Percentiles rank a stretch among this genome's conserved stretches.
Conservation (phyloP, 1,284 basidiomycete species). For the Ganoderma sp. region DNA sequence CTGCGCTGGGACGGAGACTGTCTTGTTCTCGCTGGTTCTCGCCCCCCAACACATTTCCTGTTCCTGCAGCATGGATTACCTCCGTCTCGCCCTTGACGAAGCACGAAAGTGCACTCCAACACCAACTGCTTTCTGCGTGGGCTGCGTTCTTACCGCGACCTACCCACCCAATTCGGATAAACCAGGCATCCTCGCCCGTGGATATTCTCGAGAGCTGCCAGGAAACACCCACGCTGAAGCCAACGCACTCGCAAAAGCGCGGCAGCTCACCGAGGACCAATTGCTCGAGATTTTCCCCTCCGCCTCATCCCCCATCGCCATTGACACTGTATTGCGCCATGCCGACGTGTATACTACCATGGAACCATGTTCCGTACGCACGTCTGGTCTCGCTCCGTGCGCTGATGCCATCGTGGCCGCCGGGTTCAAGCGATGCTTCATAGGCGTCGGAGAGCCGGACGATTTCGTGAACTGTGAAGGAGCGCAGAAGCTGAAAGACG, state of each 20-base stretch:
- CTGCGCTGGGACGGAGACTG: neutral
- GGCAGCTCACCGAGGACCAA: conserved; percentile 49
- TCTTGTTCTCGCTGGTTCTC: conserved; percentile 3
- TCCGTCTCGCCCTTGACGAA: conserved; percentile 73
- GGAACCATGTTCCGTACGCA: conserved; percentile 93
- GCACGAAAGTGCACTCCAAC: conserved; percentile 76
- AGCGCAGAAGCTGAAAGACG: conserved; percentile 73
- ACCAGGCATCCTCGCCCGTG: conserved; percentile 72
- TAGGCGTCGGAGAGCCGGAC: conserved; percentile 91
- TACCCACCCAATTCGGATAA: conserved; percentile 46
- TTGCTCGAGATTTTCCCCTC: conserved; percentile 52
- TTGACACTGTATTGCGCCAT: conserved; percentile 55
- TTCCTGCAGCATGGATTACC: conserved; percentile 43
- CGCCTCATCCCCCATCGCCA: conserved; percentile 33
- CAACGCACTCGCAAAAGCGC: conserved; percentile 86
- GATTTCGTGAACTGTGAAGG: conserved; percentile 97
- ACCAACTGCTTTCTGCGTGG: conserved; percentile 93
- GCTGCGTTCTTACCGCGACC: conserved; percentile 77
- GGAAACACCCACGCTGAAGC: conserved; percentile 99
- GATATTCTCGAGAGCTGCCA: conserved; percentile 90
- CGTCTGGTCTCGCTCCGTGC: conserved; percentile 88
- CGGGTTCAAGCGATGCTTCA: conserved; percentile 77
- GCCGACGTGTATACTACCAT: conserved; percentile 93
- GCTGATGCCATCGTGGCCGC: conserved; percentile 84
- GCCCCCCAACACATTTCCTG: neutral